Percentiles rank a stretch among this genome's conserved stretches.
phyloP scores from a whole-genome alignment of 106 monocot genomes.

The Dactylorhiza incarnata region DNA sequence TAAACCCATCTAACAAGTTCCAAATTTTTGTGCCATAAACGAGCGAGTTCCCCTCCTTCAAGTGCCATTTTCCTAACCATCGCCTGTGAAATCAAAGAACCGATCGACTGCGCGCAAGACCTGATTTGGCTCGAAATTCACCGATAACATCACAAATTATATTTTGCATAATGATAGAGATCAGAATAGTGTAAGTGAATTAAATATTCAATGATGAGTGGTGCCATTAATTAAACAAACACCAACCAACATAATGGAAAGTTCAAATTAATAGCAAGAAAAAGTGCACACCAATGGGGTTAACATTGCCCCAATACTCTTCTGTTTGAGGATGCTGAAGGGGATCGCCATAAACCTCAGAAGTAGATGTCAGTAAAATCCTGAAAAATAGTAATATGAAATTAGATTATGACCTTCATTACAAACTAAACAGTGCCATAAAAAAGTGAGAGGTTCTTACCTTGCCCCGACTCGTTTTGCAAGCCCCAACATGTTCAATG shows the following conservation, averaged over 20 bases:
- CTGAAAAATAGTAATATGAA: constrained; percentile 24
- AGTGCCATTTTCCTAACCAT: too few relatives aligned
- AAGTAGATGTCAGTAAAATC: constrained; percentile 92
- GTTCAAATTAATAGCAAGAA: background rate
- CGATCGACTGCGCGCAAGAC: too few relatives aligned
- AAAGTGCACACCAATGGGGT: constrained; percentile 76
- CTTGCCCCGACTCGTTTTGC: constrained; percentile 96
- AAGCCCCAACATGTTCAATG: constrained; percentile 94
- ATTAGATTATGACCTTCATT: background rate
- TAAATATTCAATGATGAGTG: background rate
- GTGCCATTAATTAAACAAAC: background rate
- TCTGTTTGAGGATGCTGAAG: constrained; percentile 95
- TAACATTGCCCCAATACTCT: constrained; percentile 98
- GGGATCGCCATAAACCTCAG: constrained; percentile 98
- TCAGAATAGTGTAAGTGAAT: background rate
- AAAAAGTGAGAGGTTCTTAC: constrained; percentile 19
- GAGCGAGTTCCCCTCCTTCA: too few relatives aligned
- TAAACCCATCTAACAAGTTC: too few relatives aligned
- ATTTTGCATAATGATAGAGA: background rate
- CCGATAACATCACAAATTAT: too few relatives aligned
- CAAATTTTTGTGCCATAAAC: too few relatives aligned
- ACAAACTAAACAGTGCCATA: background rate
- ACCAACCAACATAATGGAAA: background rate
- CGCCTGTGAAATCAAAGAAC: too few relatives aligned
- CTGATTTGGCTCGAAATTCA: too few relatives aligned